phyloP scores from a whole-genome alignment of 2,329 filamentous ascomycete genomes.

The Fusarium pseudocircinatum region DNA sequence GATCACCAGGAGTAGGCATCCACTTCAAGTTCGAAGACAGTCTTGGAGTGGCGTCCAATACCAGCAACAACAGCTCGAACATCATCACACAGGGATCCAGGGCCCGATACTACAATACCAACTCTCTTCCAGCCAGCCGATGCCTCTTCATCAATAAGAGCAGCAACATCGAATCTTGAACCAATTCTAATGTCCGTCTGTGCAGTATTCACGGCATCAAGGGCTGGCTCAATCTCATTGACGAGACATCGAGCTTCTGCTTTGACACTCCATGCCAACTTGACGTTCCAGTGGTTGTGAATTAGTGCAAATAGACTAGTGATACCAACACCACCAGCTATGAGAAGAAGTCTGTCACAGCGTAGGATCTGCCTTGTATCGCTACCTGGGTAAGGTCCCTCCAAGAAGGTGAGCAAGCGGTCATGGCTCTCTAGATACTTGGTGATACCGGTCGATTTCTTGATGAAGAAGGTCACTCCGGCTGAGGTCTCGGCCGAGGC shows the following conservation, averaged over 20 bases:
- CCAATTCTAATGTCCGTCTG: neutral
- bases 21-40: conserved; percentile 13
- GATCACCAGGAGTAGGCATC: conserved; percentile 17
- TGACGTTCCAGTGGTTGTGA: conserved; percentile 16
- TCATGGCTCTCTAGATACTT: conserved; percentile 11
- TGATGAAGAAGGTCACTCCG: conserved; percentile 3
- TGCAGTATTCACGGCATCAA: neutral
- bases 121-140: conserved; percentile 9
- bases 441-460: conserved; percentile 4
- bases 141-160: neutral
- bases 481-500: neutral
- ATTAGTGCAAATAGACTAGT: neutral
- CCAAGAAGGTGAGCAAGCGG: neutral
- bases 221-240: conserved; percentile 4
- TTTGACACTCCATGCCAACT: conserved; percentile 3
- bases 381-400: neutral
- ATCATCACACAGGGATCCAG: conserved; percentile 11
- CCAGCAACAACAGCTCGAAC: conserved; percentile 4
- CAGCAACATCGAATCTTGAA: neutral
- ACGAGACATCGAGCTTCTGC: conserved; percentile 1
- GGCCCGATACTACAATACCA: conserved; percentile 4
- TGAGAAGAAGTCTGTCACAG: conserved; percentile 11
- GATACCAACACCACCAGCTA: conserved; percentile 11
- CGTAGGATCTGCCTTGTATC: neutral
- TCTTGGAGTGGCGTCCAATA: conserved; percentile 1